Percentiles rank a stretch among this genome's conserved stretches.
phyloP scores from a whole-genome alignment of 345 rosid species.

The Tarenaya hassleriana region DNA sequence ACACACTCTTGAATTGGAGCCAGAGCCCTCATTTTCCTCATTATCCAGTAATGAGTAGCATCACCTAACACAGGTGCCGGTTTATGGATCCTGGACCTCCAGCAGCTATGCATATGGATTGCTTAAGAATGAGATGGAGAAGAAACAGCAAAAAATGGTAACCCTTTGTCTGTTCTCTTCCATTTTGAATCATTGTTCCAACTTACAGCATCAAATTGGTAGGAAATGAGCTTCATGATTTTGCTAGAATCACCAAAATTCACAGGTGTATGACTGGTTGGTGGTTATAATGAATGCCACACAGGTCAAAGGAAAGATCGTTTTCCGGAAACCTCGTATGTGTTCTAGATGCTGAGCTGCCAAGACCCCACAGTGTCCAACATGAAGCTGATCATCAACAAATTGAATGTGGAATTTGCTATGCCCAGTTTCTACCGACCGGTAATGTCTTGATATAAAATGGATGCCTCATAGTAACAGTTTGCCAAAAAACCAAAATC shows the following conservation, averaged over 20 bases:
- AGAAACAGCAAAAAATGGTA: constrained; percentile 60
- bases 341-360: constrained; percentile 46
- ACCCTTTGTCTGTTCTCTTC: constrained; percentile 9
- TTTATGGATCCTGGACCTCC: constrained; percentile 41
- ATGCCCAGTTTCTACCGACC: constrained; percentile 61
- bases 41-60: constrained; percentile 17
- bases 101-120: constrained; percentile 28
- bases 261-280: too few relatives aligned
- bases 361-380: constrained; percentile 32
- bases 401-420: constrained; percentile 80
- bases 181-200: constrained; percentile 1
- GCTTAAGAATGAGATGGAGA: constrained; percentile 47
- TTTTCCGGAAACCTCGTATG: constrained; percentile 49
- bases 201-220: constrained; percentile 3
- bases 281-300: not conserved
- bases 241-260: too few relatives aligned
- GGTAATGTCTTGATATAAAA: constrained; percentile 32
- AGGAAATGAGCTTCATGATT: constrained; percentile 3
- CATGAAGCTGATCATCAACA: constrained; percentile 33
- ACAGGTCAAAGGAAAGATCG: constrained; percentile 49
- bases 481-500: constrained; percentile 8
- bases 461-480: not conserved
- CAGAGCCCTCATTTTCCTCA: not conserved
- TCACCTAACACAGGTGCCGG: constrained; percentile 51
- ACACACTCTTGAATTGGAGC: not conserved